Evolutionary conservation across 1,284 basidiomycete species (phyloP).

Genomic region (Butyriboletus appendiculatus): DNA sequence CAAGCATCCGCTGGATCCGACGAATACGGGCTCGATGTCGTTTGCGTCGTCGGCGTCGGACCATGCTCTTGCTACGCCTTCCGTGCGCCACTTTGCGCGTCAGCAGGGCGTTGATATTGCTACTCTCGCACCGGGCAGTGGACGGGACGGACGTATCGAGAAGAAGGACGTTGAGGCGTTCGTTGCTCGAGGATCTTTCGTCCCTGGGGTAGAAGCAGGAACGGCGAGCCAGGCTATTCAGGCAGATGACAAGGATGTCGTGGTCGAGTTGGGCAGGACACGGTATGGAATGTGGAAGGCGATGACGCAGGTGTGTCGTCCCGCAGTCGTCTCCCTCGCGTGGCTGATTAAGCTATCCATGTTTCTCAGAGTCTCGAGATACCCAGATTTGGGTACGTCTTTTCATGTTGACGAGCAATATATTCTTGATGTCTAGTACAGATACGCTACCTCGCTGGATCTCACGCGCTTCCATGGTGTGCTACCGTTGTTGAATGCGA

Average conservation of each 20-base stretch:
- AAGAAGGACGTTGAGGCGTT: constrained; percentile 73
- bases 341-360: constrained; percentile 6
- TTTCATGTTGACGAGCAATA: background rate
- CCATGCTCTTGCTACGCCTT: constrained; percentile 70
- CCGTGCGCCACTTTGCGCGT: constrained; percentile 76
- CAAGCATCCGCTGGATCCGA: constrained; percentile 73
- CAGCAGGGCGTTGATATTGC: constrained; percentile 65
- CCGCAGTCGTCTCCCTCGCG: background rate
- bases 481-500: constrained; percentile 66
- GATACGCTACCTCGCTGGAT: constrained; percentile 82
- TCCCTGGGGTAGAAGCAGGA: background rate
- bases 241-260: constrained; percentile 36
- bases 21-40: constrained; percentile 26
- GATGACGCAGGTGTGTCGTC: constrained; percentile 65
- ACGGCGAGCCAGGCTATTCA: background rate
- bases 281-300: constrained; percentile 87
- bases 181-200: constrained; percentile 34
- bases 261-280: constrained; percentile 77
- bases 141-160: constrained; percentile 75
- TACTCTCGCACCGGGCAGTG: constrained; percentile 66
- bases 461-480: constrained; percentile 77
- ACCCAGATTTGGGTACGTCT: constrained; percentile 71
- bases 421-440: constrained; percentile 25
- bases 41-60: constrained; percentile 20
- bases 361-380: constrained; percentile 69